Base-by-base conservation (phyloP, 257 asterid species). In the Mitragyna speciosa region DNA sequence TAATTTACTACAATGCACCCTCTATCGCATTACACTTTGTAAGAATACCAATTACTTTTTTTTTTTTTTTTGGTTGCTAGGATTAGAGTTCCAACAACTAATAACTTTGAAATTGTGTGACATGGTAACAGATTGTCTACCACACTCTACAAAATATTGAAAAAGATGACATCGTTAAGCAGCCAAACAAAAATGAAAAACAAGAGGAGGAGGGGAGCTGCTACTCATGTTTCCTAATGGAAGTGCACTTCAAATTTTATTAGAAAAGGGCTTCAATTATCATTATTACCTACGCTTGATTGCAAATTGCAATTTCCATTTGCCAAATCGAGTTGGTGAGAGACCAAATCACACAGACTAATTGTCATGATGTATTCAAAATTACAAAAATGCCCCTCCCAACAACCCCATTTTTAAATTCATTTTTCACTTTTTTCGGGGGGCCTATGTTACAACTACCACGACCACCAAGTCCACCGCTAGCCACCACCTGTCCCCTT, bases 321-420 rank as follows among this genome's bases (percentile, higher is more conserved):
- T 64, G 39, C 24, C 71, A 66, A 36, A 30, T 15, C 2, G 41
- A 7, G 20, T 15, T 4, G 71, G 71, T 66, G 31, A 15, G 71
- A 17, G 41, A 0, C 33, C 26, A 16, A 14, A n/a, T n/a, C n/a
- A 63, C 36, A 9, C 68, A 7, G 70, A 64, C 71, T 6, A 65
- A 3, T 66, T 66, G 24, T 65, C 20, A 66, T 26, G 1, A 15
- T 36, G 36, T 26, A 12, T 28, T 16, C 3, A 19, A 76, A 45
- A 48, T 77, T 47, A 78, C 76, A 20, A 78, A 2, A 33, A 33
- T 49, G 14, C 30, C 80, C 81, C 76, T 67, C 64, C 78, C 77
- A 70, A 71, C 82, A 0, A 56, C 78, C 63, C 49, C 22, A 14
- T 24, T 28, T 56, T n/a, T n/a, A n/a, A n/a, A n/a, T 51, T 36